Conservation (phyloP, 2,329 filamentous ascomycete genomes). For the Stachybotrys elegans region DNA sequence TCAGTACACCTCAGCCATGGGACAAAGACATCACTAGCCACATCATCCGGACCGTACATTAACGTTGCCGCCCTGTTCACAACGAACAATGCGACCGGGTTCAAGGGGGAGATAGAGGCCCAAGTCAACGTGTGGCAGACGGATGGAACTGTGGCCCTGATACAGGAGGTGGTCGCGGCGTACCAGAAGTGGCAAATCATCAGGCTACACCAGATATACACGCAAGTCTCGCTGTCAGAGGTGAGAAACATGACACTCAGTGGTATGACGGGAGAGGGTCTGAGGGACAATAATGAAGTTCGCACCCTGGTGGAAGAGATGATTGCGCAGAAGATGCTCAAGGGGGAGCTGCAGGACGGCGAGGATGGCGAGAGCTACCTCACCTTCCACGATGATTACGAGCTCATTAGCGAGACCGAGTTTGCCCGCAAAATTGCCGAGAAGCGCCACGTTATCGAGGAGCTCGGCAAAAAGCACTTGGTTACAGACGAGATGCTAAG, state of each 20-base stretch:
- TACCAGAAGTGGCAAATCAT: conserved; percentile 74
- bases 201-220: conserved; percentile 67
- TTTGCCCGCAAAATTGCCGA: conserved; percentile 42
- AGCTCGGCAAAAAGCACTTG: conserved; percentile 42
- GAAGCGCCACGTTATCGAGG: conserved; percentile 36
- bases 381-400: conserved; percentile 40
- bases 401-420: conserved; percentile 42
- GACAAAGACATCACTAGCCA: conserved; percentile 51
- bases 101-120: conserved; percentile 60
- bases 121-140: conserved; percentile 55
- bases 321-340: conserved; percentile 49
- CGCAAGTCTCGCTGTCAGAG: conserved; percentile 50
- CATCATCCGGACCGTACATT: conserved; percentile 64
- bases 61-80: conserved; percentile 66
- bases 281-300: conserved; percentile 38
- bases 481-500: conserved; percentile 49
- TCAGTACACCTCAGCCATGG: conserved; percentile 51
- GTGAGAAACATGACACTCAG: conserved; percentile 46
- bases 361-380: conserved; percentile 40
- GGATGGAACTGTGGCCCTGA: conserved; percentile 69
- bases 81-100: conserved; percentile 42
- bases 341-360: conserved; percentile 45
- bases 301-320: conserved; percentile 46
- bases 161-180: conserved; percentile 62
- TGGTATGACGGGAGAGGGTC: conserved; percentile 43